Base-by-base conservation (phyloP, 192 early-diverging fungal species). In the Dissophora globulifera region DNA sequence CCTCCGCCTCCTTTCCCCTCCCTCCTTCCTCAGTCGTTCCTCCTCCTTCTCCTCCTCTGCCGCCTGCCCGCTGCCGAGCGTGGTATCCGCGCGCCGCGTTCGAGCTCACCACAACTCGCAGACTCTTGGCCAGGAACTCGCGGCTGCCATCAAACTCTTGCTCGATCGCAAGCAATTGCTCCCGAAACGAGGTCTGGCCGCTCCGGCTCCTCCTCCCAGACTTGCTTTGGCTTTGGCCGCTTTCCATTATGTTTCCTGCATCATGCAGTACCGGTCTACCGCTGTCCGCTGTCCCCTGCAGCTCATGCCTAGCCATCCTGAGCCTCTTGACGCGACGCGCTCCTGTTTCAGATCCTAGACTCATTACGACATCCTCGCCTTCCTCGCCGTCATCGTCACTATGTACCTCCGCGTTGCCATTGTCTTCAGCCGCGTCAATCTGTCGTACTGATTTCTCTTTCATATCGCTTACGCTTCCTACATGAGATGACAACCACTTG, bases 51-150 rank as follows among this genome's bases (percentile, higher is more conserved):
- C 8, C 38, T 10, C 7, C 8, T 40, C 38, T 40, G 5, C 51
- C 19, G 2, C 22, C 42, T 31, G 55, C 38, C 41, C 23, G 23
- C 38, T 50, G n/a, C 0, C 50, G 22, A 29, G 33, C 17, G 3
- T 31, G 47, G 57, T 62, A 65, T 27, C 72, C 72, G n/a, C 72
- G 63, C 4, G 52, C 72, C 26, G 63, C 63, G 43, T 76, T 76
- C 17, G 72, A 58, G 25, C 27, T 61, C 6, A 76, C 72, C 7
- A 76, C 58, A 1, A 76, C 47, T 20, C 51, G 40, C 43, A 76
- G 22, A 56, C 63, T 67, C 53, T 76, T 67, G 9, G 64, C 72
- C 19, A 76, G 45, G 17, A 76, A 76, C 27, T 58, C 72, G 27
- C 72, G 40, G 41, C 64, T 56, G 6, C 72, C 17, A 17, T 65